These are phyloP conservation scores for Kwoniella pini DNA, from an alignment of 768 basidiomycete genomes.

Conservation along the genomic window DNA sequence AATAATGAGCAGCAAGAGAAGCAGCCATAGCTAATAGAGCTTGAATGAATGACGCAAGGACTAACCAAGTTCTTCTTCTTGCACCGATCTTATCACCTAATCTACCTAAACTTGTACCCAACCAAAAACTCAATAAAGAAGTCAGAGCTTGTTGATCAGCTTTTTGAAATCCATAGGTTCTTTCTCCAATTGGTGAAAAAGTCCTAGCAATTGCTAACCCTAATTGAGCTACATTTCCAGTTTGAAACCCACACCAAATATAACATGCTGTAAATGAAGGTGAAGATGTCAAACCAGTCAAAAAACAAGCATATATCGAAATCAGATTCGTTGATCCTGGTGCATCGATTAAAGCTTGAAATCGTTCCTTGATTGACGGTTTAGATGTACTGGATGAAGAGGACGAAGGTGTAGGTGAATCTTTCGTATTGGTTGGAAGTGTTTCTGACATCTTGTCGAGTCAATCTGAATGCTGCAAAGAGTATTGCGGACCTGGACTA, in stretches of 20 bases:
- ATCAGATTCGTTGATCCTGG: constrained; percentile 22
- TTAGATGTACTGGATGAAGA: neutral
- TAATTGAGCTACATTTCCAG: constrained; percentile 61
- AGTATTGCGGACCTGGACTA: no score
- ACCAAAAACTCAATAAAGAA: constrained; percentile 74
- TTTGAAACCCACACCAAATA: constrained; percentile 54
- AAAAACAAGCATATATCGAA: constrained; percentile 47
- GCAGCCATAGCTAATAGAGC: constrained; percentile 73
- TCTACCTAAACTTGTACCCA: constrained; percentile 75
- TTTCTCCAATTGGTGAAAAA: constrained; percentile 60
- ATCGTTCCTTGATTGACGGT: neutral
- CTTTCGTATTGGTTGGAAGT: constrained; percentile 5
- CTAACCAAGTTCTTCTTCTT: constrained; percentile 73
- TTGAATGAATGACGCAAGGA: constrained; percentile 70
- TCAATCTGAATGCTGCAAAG: neutral
- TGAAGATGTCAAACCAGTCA: constrained; percentile 41
- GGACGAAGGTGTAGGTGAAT: constrained; percentile 5
- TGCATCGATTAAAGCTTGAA: constrained; percentile 8
- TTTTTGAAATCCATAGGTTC: constrained; percentile 64
- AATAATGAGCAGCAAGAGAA: constrained; percentile 71
- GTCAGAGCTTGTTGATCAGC: constrained; percentile 81
- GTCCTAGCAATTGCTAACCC: constrained; percentile 77
- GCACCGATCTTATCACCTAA: constrained; percentile 74
- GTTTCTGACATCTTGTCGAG: neutral
- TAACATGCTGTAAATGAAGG: constrained; percentile 47